phyloP scores from a whole-genome alignment of 1,139 yeast genomes.

The Suhomyces choctaworum region DNA sequence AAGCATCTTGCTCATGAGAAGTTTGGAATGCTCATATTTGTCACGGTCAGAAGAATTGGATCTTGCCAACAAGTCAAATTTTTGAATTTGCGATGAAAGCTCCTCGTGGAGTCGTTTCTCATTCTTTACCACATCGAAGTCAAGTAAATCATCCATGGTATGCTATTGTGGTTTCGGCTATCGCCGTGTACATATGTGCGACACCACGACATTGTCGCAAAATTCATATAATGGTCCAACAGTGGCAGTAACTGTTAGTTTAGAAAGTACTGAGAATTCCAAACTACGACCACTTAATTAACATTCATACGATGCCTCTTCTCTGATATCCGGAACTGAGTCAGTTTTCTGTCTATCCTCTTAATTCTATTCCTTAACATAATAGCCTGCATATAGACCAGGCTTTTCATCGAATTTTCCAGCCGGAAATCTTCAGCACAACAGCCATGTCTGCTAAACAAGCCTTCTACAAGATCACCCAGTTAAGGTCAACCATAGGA shows the following conservation, averaged over 20 bases:
- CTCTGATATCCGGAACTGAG: too few relatives aligned
- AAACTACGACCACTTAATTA: too few relatives aligned
- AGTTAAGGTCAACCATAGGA: constrained; percentile 81
- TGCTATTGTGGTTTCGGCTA: background rate
- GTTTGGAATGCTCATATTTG: constrained; percentile 12
- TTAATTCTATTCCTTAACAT: too few relatives aligned
- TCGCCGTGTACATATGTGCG: constrained; percentile 1
- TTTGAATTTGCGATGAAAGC: constrained; percentile 7
- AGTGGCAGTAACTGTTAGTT: background rate
- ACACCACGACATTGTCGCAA: constrained; percentile 2
- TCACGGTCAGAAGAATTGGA: constrained; percentile 9
- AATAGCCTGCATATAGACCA: constrained; percentile 3
- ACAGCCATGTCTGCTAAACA: constrained; percentile 20
- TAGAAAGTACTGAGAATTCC: too few relatives aligned
- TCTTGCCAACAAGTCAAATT: constrained; percentile 2
- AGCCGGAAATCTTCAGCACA: background rate
- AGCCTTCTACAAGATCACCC: constrained; percentile 61
- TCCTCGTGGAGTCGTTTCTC: constrained; percentile 21
- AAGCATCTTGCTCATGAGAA: constrained; percentile 11
- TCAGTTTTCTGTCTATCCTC: too few relatives aligned
- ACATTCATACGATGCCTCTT: too few relatives aligned
- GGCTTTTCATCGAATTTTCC: constrained; percentile 8
- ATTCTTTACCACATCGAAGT: constrained; percentile 20
- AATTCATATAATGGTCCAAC: too few relatives aligned
- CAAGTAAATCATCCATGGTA: constrained; percentile 24